Conservation (phyloP, 2,329 filamentous ascomycete genomes). For the Plenodomus biglobosus region DNA sequence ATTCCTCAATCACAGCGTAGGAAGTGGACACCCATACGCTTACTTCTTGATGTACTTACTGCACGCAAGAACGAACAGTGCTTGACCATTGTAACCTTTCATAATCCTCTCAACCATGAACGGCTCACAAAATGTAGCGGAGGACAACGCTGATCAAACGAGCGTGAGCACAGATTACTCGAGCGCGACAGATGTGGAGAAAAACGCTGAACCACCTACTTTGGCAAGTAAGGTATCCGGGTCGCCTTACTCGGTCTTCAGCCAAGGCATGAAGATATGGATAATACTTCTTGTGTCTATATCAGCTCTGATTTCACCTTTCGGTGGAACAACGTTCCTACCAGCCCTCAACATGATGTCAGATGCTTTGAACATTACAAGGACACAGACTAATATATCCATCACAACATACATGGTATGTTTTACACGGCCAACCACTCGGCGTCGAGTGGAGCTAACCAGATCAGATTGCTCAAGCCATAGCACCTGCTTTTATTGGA, state of each 20-base stretch:
- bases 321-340: conserved; percentile 44
- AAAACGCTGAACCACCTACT: conserved; percentile 6
- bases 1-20: neutral
- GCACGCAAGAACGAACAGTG: neutral
- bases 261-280: conserved; percentile 46
- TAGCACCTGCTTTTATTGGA: conserved; percentile 56
- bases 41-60: neutral
- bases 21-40: neutral
- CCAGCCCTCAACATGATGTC: conserved; percentile 41
- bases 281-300: conserved; percentile 53
- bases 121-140: neutral
- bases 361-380: conserved; percentile 46
- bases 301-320: conserved; percentile 54
- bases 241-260: conserved; percentile 37
- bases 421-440: neutral
- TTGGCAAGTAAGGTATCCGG: conserved; percentile 27
- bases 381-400: conserved; percentile 52
- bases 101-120: conserved; percentile 1
- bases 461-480: conserved; percentile 49
- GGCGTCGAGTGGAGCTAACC: conserved; percentile 8
- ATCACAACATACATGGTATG: conserved; percentile 53
- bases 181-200: conserved; percentile 18
- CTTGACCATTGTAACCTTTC: neutral
- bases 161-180: neutral
- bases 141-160: neutral